Percentiles rank a stretch among this genome's conserved stretches.
phyloP scores from a whole-genome alignment of 116 monocot genomes.

The Thalassia testudinum region DNA sequence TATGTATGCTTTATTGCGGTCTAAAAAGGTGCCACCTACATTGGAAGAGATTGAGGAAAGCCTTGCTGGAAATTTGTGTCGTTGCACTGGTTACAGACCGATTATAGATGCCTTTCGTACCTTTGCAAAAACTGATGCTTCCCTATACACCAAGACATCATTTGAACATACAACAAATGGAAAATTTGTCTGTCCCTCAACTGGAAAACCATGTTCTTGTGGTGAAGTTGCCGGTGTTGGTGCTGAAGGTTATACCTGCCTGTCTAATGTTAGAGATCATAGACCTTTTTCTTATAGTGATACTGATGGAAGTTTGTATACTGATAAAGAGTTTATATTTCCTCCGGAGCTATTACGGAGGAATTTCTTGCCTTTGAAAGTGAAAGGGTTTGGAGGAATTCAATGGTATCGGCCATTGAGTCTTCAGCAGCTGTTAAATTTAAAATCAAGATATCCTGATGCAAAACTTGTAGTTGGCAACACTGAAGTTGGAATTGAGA shows the following conservation, averaged over 20 bases:
- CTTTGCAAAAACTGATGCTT: slow-evolving; percentile 81
- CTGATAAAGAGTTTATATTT: slow-evolving; percentile 80
- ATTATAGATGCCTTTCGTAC: slow-evolving; percentile 90
- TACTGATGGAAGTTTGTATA: slow-evolving; percentile 63
- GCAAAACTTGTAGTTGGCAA: slow-evolving; percentile 89
- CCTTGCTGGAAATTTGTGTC: slow-evolving; percentile 94
- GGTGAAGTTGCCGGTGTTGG: slow-evolving; percentile 11
- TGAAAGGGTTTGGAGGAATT: slow-evolving; percentile 66
- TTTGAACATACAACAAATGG: slow-evolving; percentile 7
- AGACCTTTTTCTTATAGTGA: slow-evolving; percentile 42
- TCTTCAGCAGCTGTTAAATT: slow-evolving; percentile 49
- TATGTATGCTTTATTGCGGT: slow-evolving; percentile 92
- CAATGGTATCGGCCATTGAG: slow-evolving; percentile 70
- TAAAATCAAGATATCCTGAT: slow-evolving; percentile 54
- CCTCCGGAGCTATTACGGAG: slow-evolving; percentile 78
- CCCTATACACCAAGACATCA: slow-evolving; percentile 43
- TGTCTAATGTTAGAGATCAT: slow-evolving; percentile 3
- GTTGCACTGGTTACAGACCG: slow-evolving; percentile 94
- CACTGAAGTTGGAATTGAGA: slow-evolving; percentile 90
- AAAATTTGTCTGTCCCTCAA: slow-evolving; percentile 52
- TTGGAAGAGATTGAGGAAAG: slow-evolving; percentile 83
- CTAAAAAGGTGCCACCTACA: slow-evolving; percentile 52
- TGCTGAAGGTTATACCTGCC: not conserved
- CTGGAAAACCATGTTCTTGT: slow-evolving; percentile 87
- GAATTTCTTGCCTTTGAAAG: slow-evolving; percentile 43